These are phyloP conservation scores for Phylloporus rhodoxanthus DNA, from an alignment of 768 basidiomycete genomes.

Conservation along the genomic window DNA sequence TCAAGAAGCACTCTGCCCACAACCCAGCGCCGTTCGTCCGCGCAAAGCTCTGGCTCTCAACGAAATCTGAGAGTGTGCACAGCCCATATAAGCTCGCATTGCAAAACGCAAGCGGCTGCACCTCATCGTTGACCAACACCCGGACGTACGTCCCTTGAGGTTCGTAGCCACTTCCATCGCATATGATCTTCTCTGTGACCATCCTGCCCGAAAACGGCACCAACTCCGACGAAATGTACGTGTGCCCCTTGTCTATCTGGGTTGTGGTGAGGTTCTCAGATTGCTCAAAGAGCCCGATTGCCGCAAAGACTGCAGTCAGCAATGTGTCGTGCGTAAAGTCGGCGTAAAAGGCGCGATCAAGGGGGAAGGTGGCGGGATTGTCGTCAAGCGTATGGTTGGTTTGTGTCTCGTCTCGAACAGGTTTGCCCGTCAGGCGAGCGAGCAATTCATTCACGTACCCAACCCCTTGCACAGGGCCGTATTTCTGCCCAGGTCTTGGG, in stretches of 20 bases:
- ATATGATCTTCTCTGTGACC: constrained; percentile 62
- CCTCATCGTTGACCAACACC: constrained; percentile 66
- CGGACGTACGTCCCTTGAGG: constrained; percentile 46
- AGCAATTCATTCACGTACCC: constrained; percentile 85
- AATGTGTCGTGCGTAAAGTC: constrained; percentile 86
- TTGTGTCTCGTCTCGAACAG: constrained; percentile 65
- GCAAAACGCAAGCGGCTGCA: constrained; percentile 58
- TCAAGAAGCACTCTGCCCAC: neutral
- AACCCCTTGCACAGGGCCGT: constrained; percentile 73
- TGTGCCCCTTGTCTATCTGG: constrained; percentile 17
- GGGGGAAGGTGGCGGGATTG: constrained; percentile 63
- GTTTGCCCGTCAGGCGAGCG: constrained; percentile 59
- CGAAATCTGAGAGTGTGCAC: constrained; percentile 58
- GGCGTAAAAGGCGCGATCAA: constrained; percentile 57
- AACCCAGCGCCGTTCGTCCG: constrained; percentile 55
- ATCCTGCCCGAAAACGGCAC: constrained; percentile 71
- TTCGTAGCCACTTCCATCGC: constrained; percentile 21
- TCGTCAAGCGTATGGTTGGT: constrained; percentile 70
- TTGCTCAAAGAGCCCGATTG: constrained; percentile 47
- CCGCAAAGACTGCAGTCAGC: constrained; percentile 66
- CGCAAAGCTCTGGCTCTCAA: constrained; percentile 64
- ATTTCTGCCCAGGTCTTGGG: constrained; percentile 54
- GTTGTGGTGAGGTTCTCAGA: constrained; percentile 21
- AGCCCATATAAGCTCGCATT: constrained; percentile 45
- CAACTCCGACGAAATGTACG: constrained; percentile 42